Percentiles rank a stretch among this genome's conserved stretches.
phyloP scores from a whole-genome alignment of 352 stramenopile genomes.

The Phytopythium vexans region DNA sequence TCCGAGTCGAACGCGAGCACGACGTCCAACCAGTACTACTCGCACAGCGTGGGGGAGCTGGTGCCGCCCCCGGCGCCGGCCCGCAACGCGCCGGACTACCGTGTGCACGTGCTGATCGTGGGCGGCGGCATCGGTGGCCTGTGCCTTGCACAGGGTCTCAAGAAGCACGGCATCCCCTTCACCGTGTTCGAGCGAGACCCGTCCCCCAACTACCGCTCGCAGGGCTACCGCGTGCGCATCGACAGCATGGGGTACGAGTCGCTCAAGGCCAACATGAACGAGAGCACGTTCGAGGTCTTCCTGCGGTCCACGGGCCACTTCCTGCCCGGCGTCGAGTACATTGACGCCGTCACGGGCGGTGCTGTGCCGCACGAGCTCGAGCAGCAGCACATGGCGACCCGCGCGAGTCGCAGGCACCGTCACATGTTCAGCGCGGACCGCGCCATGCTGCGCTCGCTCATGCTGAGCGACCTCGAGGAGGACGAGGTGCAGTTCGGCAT shows the following conservation, averaged over 20 bases:
- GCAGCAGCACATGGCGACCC: constrained; percentile 1
- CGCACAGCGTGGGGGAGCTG: constrained; percentile 1
- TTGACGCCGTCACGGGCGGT: constrained; percentile 37
- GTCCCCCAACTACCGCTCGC: constrained; percentile 54
- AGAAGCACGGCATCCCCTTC: constrained; percentile 58
- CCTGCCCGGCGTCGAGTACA: constrained; percentile 39
- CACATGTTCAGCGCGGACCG: constrained; percentile 47
- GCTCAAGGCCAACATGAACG: constrained; percentile 39
- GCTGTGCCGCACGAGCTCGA: constrained; percentile 5
- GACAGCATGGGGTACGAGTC: constrained; percentile 57
- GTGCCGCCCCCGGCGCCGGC: constrained; percentile 1
- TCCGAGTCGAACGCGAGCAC: neutral
- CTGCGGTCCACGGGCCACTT: constrained; percentile 51
- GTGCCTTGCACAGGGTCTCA: constrained; percentile 57
- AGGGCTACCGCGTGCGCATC: constrained; percentile 62
- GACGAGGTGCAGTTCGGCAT: constrained; percentile 52
- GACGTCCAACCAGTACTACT: neutral
- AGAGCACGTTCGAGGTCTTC: constrained; percentile 56
- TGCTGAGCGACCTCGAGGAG: constrained; percentile 50
- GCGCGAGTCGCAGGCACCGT: constrained; percentile 12
- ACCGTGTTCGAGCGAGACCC: constrained; percentile 66
- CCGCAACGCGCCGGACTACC: constrained; percentile 9
- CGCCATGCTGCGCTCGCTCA: constrained; percentile 36
- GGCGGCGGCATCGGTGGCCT: constrained; percentile 56
- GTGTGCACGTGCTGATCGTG: constrained; percentile 40